phyloP scores from a whole-genome alignment of 2,329 filamentous ascomycete species.

The Stemphylium vesicarium region DNA sequence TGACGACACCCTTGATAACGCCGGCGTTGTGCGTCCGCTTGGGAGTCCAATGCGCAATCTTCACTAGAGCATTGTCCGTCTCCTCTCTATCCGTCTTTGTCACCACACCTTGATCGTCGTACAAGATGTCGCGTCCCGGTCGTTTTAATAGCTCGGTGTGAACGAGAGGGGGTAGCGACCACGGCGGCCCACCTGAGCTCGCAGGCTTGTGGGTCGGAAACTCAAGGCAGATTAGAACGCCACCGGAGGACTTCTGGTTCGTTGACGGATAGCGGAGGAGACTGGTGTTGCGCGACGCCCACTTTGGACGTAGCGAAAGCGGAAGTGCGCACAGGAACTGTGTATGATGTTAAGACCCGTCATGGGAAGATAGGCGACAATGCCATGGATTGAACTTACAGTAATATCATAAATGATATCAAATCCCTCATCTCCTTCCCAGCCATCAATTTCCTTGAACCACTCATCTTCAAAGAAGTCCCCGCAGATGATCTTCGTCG shows the following conservation, averaged over 20 bases:
- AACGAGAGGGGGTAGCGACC: conserved; percentile 69
- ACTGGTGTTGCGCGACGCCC: conserved; percentile 62
- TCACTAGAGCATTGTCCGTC: conserved; percentile 50
- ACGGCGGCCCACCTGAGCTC: conserved; percentile 72
- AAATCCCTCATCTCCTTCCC: conserved; percentile 55
- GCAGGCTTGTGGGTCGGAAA: conserved; percentile 77
- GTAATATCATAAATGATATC: conserved; percentile 72
- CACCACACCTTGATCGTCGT: conserved; percentile 62
- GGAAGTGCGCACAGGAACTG: conserved; percentile 68
- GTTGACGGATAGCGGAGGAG: conserved; percentile 54
- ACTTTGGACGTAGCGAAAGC: conserved; percentile 61
- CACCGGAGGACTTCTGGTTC: conserved; percentile 32
- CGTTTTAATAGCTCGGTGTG: conserved; percentile 74
- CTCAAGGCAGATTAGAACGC: conserved; percentile 71
- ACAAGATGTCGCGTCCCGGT: conserved; percentile 71
- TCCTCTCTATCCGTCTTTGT: conserved; percentile 53
- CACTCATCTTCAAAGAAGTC: conserved; percentile 73
- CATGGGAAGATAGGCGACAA: not conserved
- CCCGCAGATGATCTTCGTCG: conserved; percentile 62
- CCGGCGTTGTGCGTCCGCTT: conserved; percentile 60
- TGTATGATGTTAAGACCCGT: conserved; percentile 1
- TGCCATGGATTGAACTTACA: conserved; percentile 45
- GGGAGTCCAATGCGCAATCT: conserved; percentile 63
- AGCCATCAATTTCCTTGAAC: conserved; percentile 49
- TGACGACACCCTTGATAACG: conserved; percentile 55